Evolutionary conservation across 345 rosid species (phyloP), one percentile per base, ranked within the genome.

Genomic region (Physaria fendleri): DNA sequence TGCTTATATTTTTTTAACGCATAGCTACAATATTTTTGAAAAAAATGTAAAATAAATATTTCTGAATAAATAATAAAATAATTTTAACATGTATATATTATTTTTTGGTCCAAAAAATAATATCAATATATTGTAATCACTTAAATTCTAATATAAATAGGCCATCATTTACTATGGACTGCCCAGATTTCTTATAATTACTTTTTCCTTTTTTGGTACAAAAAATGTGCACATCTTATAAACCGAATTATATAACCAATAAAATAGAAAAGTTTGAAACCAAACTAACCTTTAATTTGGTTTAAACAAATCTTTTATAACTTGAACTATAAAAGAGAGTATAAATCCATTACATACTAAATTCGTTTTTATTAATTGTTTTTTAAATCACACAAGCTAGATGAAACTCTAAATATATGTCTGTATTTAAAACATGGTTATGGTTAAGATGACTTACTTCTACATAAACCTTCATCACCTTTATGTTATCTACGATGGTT

Each of bases 371-470:
- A 1, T 23, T 37, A 5, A 22, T 23, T 12, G 2, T 52, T 51
- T 6, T 5, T 11, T 10, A 8, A n/a, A 37, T 3, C 13, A 0
- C 1, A 15, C 23, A 37, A 11, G 11, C 9, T 6, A 14, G 10
- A 10, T 38, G 13, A 53, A 25, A 57, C 8, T 1, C n/a, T 20
- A 20, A n/a, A 18, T 33, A 21, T 32, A 38, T 37, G 5, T 29
- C 13, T 9, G 5, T 17, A 22, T 11, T 24, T 15, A 14, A 12
- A 20, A 40, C 0, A 28, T 10, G 11, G 4, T 40, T 20, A 27
- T 2, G 21, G 27, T 18, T 27, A 5, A 40, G n/a, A 32, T 6
- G 45, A 56, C 64, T 56, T 56, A 66, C 71, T 56, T 66, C 71
- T 7, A 66, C 57, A 14, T 7, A 47, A 15, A 5, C 13, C 14